These are phyloP conservation scores for Clonostachys chloroleuca DNA, from an alignment of 2,329 filamentous ascomycete genomes.

Conservation along the genomic window DNA sequence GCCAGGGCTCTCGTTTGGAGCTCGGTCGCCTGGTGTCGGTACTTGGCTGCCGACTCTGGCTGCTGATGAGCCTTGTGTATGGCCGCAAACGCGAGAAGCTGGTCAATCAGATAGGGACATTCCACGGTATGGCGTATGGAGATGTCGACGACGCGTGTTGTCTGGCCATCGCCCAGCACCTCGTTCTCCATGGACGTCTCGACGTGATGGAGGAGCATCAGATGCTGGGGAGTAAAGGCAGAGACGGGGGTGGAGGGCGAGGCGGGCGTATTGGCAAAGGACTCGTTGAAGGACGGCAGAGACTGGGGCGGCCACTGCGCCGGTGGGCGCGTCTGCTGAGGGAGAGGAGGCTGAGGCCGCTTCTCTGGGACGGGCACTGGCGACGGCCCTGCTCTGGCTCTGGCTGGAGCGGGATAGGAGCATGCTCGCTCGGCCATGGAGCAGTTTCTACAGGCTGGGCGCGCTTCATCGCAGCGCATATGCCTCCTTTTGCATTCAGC, in stretches of 20 bases:
- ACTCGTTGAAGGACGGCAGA: conserved; percentile 4
- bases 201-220: conserved; percentile 32
- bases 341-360: conserved; percentile 3
- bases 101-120: conserved; percentile 39
- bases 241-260: conserved; percentile 3
- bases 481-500: conserved; percentile 32
- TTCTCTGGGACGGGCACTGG: not conserved
- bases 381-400: not conserved
- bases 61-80: conserved; percentile 24
- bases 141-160: conserved; percentile 18
- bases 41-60: conserved; percentile 10
- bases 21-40: conserved; percentile 31
- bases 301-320: conserved; percentile 1
- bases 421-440: conserved; percentile 26
- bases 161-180: conserved; percentile 10
- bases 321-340: conserved; percentile 3
- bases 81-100: conserved; percentile 38
- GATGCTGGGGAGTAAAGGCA: conserved; percentile 27
- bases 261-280: conserved; percentile 2
- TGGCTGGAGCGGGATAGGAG: conserved; percentile 17
- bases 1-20: conserved; percentile 37
- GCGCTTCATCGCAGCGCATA: conserved; percentile 36
- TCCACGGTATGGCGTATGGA: conserved; percentile 21
- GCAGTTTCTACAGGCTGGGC: conserved; percentile 33
- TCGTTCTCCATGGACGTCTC: conserved; percentile 14